Evolutionary conservation across 768 basidiomycete genomes (phyloP), one percentile per base, ranked within the genome.

Genomic region (Suillus sp.): DNA sequence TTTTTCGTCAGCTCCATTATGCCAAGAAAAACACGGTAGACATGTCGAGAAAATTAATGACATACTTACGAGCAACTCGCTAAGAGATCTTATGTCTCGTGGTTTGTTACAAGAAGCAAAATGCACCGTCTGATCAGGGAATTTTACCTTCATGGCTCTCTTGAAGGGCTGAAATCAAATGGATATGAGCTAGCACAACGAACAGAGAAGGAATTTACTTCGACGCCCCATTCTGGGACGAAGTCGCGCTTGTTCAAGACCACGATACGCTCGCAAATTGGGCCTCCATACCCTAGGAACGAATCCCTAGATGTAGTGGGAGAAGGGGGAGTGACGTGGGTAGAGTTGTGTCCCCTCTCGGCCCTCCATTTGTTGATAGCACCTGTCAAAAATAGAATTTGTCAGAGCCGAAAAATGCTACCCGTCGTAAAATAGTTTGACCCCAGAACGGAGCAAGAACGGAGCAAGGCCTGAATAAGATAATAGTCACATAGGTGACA

Each of bases 221-320:
- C 85, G 69, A 95, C 83, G 40, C 95, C 95, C 87, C 92, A 92
- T 69, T 85, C 81, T 47, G 95, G 87, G 10, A 96, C 95, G 59
- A 98, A 80, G 78, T 99, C 97, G 47, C 91, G 84, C 79, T 98
- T 99, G 70, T 93, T 96, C 66, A 98, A 83, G 13, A 99, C 92
- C 50, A 99, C 86, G 38, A 99, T 83, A 62, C 91, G 90, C 76
- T 96, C 92, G 70, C 92, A 92, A 58, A 86, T 74, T 27, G 64
- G 65, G 9, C 70, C 69, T 32, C 75, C 73, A 54, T 74, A 70
- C 14, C 69, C 74, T 45, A 61, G 37, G 34, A 60, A 38, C 18
- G 61, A 53, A 5, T 42, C 1, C 43, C 54, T 53, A 59, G 62
- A 16, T 42, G 76, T 70, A 63, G 78, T 75, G 53, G 80, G 69